Evolutionary conservation across 305 asterid species (phyloP).

Genomic region (Rubia tinctorum): DNA sequence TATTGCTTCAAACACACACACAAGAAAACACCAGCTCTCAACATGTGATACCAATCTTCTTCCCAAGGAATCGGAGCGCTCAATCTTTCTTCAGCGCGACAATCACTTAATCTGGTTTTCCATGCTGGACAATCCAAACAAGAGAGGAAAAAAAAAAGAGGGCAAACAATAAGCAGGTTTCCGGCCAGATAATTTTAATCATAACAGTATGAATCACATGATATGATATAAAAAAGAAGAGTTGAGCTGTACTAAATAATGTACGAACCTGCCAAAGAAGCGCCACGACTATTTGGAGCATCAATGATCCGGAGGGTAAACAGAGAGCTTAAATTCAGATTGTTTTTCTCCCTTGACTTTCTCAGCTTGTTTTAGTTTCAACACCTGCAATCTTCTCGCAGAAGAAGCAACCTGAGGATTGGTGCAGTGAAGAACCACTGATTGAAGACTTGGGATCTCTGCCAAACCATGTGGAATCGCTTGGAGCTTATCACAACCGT

Average conservation of each 20-base stretch:
- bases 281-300: background rate
- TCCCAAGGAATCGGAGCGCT: too few relatives aligned
- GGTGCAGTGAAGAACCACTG: background rate
- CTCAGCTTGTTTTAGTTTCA: background rate
- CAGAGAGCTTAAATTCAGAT: background rate
- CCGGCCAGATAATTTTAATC: background rate
- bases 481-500: conserved; percentile 19
- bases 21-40: too few relatives aligned
- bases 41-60: too few relatives aligned
- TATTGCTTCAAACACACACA: too few relatives aligned
- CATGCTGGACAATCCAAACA: too few relatives aligned
- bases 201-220: background rate
- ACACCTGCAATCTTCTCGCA: background rate
- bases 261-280: background rate
- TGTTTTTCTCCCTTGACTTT: background rate
- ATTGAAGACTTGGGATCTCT: background rate
- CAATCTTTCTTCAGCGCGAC: too few relatives aligned
- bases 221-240: too few relatives aligned
- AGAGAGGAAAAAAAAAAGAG: too few relatives aligned
- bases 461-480: background rate
- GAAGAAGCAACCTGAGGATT: background rate
- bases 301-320: background rate
- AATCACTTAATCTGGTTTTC: too few relatives aligned
- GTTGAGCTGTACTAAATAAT: too few relatives aligned
- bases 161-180: background rate